These are phyloP conservation scores for Xylariaceae sp. DNA, from an alignment of 2,329 filamentous ascomycete genomes.

Conservation along the genomic window DNA sequence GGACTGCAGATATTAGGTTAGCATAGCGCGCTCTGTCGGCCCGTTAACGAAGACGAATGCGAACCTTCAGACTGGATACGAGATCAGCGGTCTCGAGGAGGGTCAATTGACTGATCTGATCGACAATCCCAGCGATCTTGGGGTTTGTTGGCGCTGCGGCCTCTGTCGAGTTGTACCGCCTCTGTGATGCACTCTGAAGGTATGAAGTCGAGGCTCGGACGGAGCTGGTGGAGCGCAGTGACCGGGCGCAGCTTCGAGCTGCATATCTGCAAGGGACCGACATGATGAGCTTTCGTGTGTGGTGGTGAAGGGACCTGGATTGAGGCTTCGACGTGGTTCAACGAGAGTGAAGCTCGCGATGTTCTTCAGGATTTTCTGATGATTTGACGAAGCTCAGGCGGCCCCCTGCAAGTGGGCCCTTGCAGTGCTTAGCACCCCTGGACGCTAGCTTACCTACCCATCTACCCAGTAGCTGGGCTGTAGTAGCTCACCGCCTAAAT, in stretches of 20 bases:
- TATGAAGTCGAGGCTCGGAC: conserved; percentile 46
- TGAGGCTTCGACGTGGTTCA: conserved; percentile 1
- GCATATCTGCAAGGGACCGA: conserved; percentile 60
- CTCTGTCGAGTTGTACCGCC: conserved; percentile 87
- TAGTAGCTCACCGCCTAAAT: conserved; percentile 23
- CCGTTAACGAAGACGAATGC: conserved; percentile 2
- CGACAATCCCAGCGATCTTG: conserved; percentile 92
- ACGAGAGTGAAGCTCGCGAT: conserved; percentile 16
- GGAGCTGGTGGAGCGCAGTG: conserved; percentile 48
- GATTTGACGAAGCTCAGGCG: conserved; percentile 17
- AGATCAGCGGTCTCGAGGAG: conserved; percentile 96
- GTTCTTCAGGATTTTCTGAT: conserved; percentile 21
- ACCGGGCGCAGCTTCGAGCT: conserved; percentile 60
- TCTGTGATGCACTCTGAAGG: conserved; percentile 45
- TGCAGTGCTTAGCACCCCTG: no score
- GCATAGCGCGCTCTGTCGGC: conserved; percentile 1
- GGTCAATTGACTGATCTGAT: conserved; percentile 98
- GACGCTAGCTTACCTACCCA: no score
- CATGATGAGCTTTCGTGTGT: conserved; percentile 40
- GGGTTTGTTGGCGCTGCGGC: conserved; percentile 63
- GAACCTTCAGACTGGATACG: conserved; percentile 90
- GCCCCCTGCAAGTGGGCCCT: conserved; percentile 1
- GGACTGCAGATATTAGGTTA: conserved; percentile 49
- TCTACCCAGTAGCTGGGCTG: neutral
- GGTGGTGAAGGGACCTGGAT: conserved; percentile 7